phyloP scores from a whole-genome alignment of 306 rosid genomes.

The Coriaria nepalensis region DNA sequence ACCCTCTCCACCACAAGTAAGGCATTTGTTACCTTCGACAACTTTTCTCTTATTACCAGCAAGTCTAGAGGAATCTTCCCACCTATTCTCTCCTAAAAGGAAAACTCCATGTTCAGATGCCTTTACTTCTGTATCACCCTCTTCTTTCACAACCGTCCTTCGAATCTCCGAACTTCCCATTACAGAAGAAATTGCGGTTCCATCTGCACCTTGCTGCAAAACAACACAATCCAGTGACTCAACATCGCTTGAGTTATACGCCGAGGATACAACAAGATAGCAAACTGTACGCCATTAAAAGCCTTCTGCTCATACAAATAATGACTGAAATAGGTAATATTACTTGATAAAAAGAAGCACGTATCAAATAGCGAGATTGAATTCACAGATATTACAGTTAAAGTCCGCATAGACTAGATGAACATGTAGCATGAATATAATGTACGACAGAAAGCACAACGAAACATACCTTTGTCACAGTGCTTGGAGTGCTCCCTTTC shows the following conservation, averaged over 20 bases:
- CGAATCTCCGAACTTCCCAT: constrained; percentile 43
- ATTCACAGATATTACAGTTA: too few relatives aligned
- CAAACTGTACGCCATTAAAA: too few relatives aligned
- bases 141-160: constrained; percentile 28
- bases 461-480: constrained; percentile 34
- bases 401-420: too few relatives aligned
- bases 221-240: not conserved
- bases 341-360: too few relatives aligned
- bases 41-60: constrained; percentile 13
- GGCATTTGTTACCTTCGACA: constrained; percentile 41
- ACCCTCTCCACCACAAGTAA: constrained; percentile 79
- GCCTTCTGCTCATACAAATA: too few relatives aligned
- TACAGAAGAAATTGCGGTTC: constrained; percentile 44
- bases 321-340: too few relatives aligned
- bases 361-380: too few relatives aligned
- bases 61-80: constrained; percentile 94
- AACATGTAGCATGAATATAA: too few relatives aligned
- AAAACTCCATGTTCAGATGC: constrained; percentile 48
- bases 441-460: too few relatives aligned
- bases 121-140: constrained; percentile 23
- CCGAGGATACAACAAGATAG: too few relatives aligned
- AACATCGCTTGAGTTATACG: not conserved
- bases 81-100: constrained; percentile 86
- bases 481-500: constrained; percentile 14
- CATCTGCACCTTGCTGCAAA: constrained; percentile 51